Percentiles rank a stretch among this genome's conserved stretches.
These are phyloP conservation scores for Paraleonurus japonicus DNA, from an alignment of 257 asterid genomes.

Conservation along the genomic window DNA sequence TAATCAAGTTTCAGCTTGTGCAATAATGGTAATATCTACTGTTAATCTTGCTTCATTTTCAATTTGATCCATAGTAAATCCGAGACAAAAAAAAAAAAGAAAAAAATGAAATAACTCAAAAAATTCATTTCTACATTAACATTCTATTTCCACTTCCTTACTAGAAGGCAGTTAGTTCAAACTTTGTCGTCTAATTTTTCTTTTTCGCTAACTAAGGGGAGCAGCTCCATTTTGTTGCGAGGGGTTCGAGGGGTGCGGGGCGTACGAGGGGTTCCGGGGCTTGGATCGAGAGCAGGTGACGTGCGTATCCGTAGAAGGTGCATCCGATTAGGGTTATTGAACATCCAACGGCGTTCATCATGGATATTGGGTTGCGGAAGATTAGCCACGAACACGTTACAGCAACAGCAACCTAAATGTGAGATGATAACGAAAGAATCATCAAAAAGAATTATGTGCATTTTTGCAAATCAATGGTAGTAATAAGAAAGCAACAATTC, in stretches of 20 bases:
- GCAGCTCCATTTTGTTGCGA: constrained; percentile 52
- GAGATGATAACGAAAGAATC: neutral
- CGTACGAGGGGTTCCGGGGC: constrained; percentile 63
- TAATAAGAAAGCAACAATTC: neutral
- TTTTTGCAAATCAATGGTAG: neutral
- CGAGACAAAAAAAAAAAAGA: neutral
- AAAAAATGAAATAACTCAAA: neutral
- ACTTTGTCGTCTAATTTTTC: constrained; percentile 78
- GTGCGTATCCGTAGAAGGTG: constrained; percentile 87
- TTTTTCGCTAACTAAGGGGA: constrained; percentile 71
- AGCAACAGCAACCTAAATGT: constrained; percentile 83
- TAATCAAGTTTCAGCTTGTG: neutral
- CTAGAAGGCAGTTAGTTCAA: neutral
- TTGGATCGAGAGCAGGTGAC: constrained; percentile 64
- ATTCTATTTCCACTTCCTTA: constrained; percentile 14
- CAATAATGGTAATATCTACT: neutral
- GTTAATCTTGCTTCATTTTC: constrained; percentile 20
- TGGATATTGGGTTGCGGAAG: constrained; percentile 80
- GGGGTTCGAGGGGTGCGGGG: constrained; percentile 72
- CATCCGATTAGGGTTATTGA: constrained; percentile 77
- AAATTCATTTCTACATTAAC: constrained; percentile 28
- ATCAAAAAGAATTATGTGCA: neutral
- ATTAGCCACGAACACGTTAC: constrained; percentile 92
- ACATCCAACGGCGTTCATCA: constrained; percentile 83
- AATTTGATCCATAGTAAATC: neutral